Conservation (phyloP, 805 yeast species). For the Candida peoriensis region DNA sequence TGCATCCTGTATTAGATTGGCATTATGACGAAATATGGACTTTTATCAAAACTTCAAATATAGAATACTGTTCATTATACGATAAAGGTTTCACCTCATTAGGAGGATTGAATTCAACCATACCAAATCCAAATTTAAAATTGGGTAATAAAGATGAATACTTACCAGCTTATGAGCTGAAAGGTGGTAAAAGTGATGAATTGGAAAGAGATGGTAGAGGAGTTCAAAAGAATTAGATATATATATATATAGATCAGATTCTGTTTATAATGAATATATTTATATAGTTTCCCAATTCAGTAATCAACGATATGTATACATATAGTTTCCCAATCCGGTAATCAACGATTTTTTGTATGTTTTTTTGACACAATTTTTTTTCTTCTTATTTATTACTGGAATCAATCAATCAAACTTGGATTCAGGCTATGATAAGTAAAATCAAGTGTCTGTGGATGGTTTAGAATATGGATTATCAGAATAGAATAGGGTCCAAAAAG, state of each 20-base stretch:
- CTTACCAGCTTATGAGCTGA: constrained; percentile 54
- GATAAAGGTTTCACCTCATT: constrained; percentile 84
- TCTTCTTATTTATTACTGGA: no score
- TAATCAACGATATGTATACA: no score
- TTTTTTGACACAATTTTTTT: no score
- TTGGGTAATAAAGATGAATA: constrained; percentile 26
- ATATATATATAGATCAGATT: no score
- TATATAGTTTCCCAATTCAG: no score
- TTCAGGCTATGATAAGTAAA: no score
- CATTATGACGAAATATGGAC: constrained; percentile 80
- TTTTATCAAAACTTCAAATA: constrained; percentile 54
- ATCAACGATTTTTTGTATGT: no score
- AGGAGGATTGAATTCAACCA: constrained; percentile 73
- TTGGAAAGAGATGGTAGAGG: constrained; percentile 50
- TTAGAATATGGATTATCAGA: constrained; percentile 95
- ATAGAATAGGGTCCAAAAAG: constrained; percentile 83
- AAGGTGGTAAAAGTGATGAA: constrained; percentile 53
- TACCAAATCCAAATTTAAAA: constrained; percentile 60
- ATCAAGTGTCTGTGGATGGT: no score
- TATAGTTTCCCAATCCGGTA: no score
- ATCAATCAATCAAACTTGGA: no score
- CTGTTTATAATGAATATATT: no score
- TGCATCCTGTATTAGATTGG: constrained; percentile 92
- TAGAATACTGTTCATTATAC: constrained; percentile 71
- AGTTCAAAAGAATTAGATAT: no score